Evolutionary conservation across 768 basidiomycete species (phyloP).

Genomic region (Mrakia blollopis): DNA sequence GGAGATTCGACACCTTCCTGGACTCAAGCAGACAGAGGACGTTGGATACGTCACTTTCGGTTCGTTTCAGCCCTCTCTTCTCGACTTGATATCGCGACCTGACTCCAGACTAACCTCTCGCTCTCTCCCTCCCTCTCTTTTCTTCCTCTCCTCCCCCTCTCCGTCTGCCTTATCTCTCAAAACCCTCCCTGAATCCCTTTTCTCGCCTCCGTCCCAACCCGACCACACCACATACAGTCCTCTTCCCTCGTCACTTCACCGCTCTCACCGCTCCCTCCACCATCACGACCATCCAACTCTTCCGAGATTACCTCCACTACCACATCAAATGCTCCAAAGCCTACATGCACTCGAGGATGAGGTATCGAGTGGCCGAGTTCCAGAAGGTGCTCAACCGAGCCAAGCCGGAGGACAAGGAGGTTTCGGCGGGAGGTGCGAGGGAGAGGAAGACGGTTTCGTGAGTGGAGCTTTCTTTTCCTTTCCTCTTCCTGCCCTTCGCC

Average conservation of each 20-base stretch:
- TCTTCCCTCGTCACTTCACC: slow-evolving; percentile 92
- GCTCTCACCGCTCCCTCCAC: slow-evolving; percentile 63
- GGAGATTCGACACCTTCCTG: slow-evolving; percentile 84
- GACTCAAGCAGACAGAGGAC: slow-evolving; percentile 75
- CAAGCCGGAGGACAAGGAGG: slow-evolving; percentile 64
- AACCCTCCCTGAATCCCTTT: neutral
- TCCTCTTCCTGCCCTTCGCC: too few relatives aligned
- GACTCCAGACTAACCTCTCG: neutral
- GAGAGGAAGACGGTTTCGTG: slow-evolving; percentile 91
- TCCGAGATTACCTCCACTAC: slow-evolving; percentile 98
- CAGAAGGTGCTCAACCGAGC: slow-evolving; percentile 86
- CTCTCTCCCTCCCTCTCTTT: neutral
- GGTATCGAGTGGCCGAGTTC: slow-evolving; percentile 88
- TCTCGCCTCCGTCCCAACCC: too few relatives aligned
- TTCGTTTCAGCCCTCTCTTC: slow-evolving; percentile 36
- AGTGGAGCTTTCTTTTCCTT: slow-evolving; percentile 14
- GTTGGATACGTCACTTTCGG: slow-evolving; percentile 92
- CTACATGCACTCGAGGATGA: slow-evolving; percentile 98
- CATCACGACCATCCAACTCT: slow-evolving; percentile 91
- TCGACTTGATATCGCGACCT: neutral
- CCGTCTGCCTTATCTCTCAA: neutral
- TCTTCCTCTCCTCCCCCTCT: neutral
- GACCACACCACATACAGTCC: slow-evolving; percentile 53
- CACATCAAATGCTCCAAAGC: slow-evolving; percentile 99
- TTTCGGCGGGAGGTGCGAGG: slow-evolving; percentile 53